phyloP scores from a whole-genome alignment of 23 red algal genomes.

The Cyanidioschyzon merolae region DNA sequence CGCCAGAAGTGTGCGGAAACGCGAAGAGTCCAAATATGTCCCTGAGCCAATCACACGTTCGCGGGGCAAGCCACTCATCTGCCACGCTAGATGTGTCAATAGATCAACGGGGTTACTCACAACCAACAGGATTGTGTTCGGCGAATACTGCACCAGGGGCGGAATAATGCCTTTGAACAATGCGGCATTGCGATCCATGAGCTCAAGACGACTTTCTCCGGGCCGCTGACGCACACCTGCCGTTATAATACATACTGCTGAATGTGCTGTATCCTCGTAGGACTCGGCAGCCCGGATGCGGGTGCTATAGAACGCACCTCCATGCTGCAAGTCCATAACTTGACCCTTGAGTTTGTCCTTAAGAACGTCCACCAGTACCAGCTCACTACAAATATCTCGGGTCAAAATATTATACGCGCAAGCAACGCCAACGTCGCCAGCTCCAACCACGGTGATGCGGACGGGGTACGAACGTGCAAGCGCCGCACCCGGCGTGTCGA shows the following conservation, averaged over 20 bases:
- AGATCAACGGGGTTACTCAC: constrained; percentile 43
- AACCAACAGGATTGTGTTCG: constrained; percentile 29
- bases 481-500: not conserved
- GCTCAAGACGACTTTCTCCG: constrained; percentile 35
- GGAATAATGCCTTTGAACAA: constrained; percentile 32
- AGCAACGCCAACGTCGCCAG: not conserved
- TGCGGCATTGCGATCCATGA: constrained; percentile 39
- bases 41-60: constrained; percentile 39
- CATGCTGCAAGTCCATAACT: not conserved
- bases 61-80: constrained; percentile 27
- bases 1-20: constrained; percentile 20
- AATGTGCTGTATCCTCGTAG: constrained; percentile 7
- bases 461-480: not conserved
- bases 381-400: not conserved
- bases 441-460: not conserved
- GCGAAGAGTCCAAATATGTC: constrained; percentile 43
- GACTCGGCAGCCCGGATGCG: not conserved
- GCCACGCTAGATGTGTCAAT: constrained; percentile 31
- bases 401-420: not conserved
- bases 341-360: not conserved
- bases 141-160: constrained; percentile 24
- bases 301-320: not conserved
- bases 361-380: not conserved
- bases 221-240: constrained; percentile 41
- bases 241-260: constrained; percentile 38